Evolutionary conservation across 2,329 filamentous ascomycete species (phyloP).

Genomic region (Onygena corvina): DNA sequence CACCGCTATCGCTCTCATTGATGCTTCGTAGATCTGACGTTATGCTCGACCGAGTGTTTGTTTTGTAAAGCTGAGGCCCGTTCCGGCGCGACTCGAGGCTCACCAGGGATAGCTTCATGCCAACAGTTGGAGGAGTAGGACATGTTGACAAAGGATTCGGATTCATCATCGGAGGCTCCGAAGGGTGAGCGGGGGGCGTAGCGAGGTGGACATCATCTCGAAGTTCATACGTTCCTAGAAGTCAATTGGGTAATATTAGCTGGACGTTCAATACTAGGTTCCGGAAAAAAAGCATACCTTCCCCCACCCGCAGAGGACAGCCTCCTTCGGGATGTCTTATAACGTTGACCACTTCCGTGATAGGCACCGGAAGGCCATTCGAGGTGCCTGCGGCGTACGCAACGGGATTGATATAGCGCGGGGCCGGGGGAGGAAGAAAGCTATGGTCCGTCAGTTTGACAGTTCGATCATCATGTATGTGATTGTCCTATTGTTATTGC

Average conservation of each 20-base stretch:
- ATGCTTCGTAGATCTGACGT: constrained; percentile 35
- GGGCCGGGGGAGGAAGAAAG: constrained; percentile 71
- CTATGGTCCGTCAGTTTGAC: constrained; percentile 39
- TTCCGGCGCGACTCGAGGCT: constrained; percentile 52
- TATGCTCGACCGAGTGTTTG: constrained; percentile 40
- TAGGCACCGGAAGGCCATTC: constrained; percentile 54
- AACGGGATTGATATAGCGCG: constrained; percentile 64
- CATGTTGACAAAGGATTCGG: constrained; percentile 83
- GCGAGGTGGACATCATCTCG: constrained; percentile 86
- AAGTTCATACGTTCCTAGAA: constrained; percentile 72
- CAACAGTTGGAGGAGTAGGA: constrained; percentile 68
- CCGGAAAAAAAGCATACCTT: constrained; percentile 48
- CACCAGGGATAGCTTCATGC: constrained; percentile 72
- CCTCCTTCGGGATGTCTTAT: constrained; percentile 71
- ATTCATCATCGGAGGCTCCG: constrained; percentile 74
- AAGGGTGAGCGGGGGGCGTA: constrained; percentile 88
- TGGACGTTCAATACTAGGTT: not conserved
- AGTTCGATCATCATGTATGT: not conserved
- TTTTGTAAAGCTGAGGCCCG: constrained; percentile 38
- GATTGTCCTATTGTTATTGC: not conserved
- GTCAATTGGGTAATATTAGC: not conserved
- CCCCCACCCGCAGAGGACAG: constrained; percentile 82
- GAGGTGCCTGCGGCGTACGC: constrained; percentile 61
- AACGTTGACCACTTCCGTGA: constrained; percentile 91
- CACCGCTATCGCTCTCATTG: constrained; percentile 51